A percentile compares a stretch with the other conserved stretches of the same genome.
These are phyloP conservation scores for Suillus subalutaceus DNA, from an alignment of 768 basidiomycete genomes.

Conservation along the genomic window DNA sequence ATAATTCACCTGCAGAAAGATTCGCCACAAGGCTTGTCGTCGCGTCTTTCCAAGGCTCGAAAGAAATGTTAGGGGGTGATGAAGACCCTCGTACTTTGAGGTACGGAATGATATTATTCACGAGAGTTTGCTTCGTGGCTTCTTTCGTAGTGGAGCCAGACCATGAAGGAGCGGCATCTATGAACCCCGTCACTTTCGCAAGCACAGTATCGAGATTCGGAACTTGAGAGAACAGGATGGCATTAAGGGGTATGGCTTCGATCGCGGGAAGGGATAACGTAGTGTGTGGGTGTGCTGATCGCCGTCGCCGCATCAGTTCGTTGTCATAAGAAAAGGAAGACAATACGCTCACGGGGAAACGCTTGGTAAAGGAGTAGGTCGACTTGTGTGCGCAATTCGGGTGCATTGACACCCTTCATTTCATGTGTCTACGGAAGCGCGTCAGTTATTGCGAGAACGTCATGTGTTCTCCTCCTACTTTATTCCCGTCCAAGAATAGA, in stretches of 20 bases:
- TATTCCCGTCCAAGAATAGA: slow-evolving; percentile 79
- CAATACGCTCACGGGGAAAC: slow-evolving; percentile 68
- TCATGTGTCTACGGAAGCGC: slow-evolving; percentile 56
- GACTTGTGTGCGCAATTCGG: slow-evolving; percentile 72
- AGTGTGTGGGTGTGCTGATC: slow-evolving; percentile 77
- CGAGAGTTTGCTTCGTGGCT: slow-evolving; percentile 54
- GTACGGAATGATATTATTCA: slow-evolving; percentile 57
- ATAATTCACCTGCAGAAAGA: slow-evolving; percentile 60
- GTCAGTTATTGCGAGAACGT: neutral
- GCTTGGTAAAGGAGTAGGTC: slow-evolving; percentile 75
- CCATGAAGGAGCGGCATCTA: slow-evolving; percentile 51
- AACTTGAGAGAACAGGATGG: slow-evolving; percentile 75
- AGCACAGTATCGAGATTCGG: slow-evolving; percentile 69
- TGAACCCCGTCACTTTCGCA: slow-evolving; percentile 62
- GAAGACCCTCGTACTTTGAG: slow-evolving; percentile 59
- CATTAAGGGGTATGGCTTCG: slow-evolving; percentile 64
- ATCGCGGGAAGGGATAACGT: slow-evolving; percentile 60
- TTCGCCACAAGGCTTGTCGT: slow-evolving; percentile 45
- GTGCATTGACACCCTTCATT: slow-evolving; percentile 69
- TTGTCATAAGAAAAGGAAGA: neutral
- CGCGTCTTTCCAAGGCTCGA: slow-evolving; percentile 52
- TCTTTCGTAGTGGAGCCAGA: slow-evolving; percentile 29
- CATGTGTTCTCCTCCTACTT: slow-evolving; percentile 45
- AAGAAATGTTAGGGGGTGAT: slow-evolving; percentile 37
- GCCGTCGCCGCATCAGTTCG: slow-evolving; percentile 4